Conservation (phyloP, 345 rosid genomes). For the Melastoma malabathricum region DNA sequence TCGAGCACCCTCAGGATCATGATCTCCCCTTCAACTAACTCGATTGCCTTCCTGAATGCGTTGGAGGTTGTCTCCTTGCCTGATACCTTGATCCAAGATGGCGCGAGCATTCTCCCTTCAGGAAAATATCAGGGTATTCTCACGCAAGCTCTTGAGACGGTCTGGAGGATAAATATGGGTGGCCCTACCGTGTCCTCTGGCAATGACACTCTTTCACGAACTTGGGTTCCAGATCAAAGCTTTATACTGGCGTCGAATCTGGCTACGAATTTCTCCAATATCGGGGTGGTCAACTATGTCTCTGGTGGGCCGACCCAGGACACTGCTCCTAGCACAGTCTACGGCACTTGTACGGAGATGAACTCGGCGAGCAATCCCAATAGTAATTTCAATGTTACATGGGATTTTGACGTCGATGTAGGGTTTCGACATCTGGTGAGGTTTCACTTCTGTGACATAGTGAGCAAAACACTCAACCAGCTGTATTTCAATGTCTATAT, state of each 20-base stretch:
- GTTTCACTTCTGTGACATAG: constrained; percentile 81
- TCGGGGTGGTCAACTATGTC: constrained; percentile 34
- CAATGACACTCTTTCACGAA: constrained; percentile 67
- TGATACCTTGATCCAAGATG: constrained; percentile 34
- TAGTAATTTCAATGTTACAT: constrained; percentile 65
- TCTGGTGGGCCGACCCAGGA: constrained; percentile 35
- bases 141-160: constrained; percentile 61
- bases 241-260: constrained; percentile 25
- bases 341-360: constrained; percentile 60
- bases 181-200: constrained; percentile 35
- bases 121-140: constrained; percentile 33
- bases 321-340: constrained; percentile 52
- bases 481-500: constrained; percentile 70
- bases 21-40: constrained; percentile 37
- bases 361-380: constrained; percentile 30
- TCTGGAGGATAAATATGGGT: constrained; percentile 82
- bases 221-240: constrained; percentile 56
- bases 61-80: constrained; percentile 79
- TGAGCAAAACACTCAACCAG: constrained; percentile 30
- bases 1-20: constrained; percentile 39
- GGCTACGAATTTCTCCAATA: constrained; percentile 25
- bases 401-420: constrained; percentile 54
- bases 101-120: constrained; percentile 10
- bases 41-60: constrained; percentile 64
- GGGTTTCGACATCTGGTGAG: constrained; percentile 64